These are phyloP conservation scores for Conringia planisiliqua DNA, from an alignment of 345 rosid genomes.

Conservation along the genomic window DNA sequence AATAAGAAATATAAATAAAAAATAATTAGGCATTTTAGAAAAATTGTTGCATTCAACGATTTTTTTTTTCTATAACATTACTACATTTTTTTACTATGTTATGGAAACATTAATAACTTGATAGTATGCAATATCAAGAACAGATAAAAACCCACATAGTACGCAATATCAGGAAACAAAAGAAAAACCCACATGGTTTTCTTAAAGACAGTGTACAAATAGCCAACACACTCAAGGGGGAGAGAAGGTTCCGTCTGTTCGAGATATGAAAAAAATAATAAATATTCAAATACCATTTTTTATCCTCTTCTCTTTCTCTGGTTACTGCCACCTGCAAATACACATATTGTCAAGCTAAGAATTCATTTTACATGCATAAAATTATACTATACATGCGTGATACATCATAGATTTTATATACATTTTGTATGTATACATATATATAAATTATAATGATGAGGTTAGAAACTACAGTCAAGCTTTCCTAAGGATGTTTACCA, in stretches of 20 bases:
- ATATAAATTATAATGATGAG: too few relatives aligned
- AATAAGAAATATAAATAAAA: not conserved
- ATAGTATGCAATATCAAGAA: not conserved
- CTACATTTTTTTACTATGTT: not conserved
- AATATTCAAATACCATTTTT: not conserved
- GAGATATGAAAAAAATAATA: not conserved
- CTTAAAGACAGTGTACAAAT: slow-evolving; percentile 14
- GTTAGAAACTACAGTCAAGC: not conserved
- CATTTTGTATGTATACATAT: not conserved
- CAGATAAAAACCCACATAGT: not conserved
- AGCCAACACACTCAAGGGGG: slow-evolving; percentile 5
- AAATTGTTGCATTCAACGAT: not conserved
- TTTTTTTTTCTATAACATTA: not conserved
- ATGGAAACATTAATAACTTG: not conserved
- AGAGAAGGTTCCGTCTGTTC: not conserved
- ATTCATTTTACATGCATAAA: not conserved
- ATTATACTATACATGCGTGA: not conserved
- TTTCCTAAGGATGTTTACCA: not conserved
- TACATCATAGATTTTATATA: not conserved
- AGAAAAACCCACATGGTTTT: slow-evolving; percentile 9
- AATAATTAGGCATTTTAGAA: not conserved
- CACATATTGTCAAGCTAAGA: slow-evolving; percentile 1
- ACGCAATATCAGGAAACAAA: not conserved
- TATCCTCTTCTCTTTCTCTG: slow-evolving; percentile 21
- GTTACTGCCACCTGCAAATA: slow-evolving; percentile 21